These are phyloP conservation scores for Rhynchospora breviuscula DNA, from an alignment of 176 grass and related monocot species.

Conservation along the genomic window DNA sequence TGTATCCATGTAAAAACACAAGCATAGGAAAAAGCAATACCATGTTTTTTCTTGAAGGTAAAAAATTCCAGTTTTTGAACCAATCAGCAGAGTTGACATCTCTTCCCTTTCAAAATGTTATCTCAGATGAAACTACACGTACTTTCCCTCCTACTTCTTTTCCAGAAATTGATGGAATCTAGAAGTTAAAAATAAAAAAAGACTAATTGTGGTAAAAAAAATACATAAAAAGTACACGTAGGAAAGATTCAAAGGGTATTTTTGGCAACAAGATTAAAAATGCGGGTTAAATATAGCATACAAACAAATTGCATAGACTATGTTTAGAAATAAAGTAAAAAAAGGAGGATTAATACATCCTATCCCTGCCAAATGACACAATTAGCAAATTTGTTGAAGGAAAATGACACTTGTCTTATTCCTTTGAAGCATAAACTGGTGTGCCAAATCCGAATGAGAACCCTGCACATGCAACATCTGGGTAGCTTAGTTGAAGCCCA, in stretches of 20 bases:
- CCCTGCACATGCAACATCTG: background rate
- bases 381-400: background rate
- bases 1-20: background rate
- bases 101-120: background rate
- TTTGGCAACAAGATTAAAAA: background rate
- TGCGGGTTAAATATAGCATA: background rate
- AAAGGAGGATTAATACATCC: background rate
- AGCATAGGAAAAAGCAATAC: background rate
- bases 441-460: background rate
- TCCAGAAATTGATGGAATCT: background rate
- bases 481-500: background rate
- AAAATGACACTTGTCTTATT: background rate
- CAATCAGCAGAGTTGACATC: conserved; percentile 3
- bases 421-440: background rate
- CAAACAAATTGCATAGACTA: background rate
- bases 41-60: conserved; percentile 15
- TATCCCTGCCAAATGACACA: background rate
- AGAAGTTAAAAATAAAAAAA: background rate
- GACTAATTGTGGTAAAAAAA: background rate
- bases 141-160: background rate
- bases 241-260: background rate
- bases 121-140: background rate
- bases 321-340: background rate
- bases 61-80: conserved; percentile 14
- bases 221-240: background rate